phyloP scores from a whole-genome alignment of 2,329 filamentous ascomycete species.

The Xylariaceae sp. region DNA sequence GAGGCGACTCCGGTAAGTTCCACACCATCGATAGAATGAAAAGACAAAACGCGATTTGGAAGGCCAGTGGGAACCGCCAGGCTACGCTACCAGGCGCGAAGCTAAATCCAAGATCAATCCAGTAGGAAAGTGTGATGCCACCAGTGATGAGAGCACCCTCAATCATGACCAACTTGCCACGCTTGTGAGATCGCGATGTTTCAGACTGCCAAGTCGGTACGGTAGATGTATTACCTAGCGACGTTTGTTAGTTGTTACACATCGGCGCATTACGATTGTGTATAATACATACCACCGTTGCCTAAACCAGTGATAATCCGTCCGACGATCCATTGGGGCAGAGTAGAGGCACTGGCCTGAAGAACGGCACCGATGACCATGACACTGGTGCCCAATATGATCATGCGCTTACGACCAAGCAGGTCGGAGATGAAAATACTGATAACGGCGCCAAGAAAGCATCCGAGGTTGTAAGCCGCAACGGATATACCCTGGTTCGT shows the following conservation, averaged over 20 bases:
- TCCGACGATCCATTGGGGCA: conserved; percentile 57
- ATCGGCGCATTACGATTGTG: too few species aligned
- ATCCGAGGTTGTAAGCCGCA: conserved; percentile 59
- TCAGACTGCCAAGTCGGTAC: conserved; percentile 62
- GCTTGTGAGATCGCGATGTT: conserved; percentile 54
- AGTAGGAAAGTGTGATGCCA: conserved; percentile 58
- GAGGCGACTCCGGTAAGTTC: conserved; percentile 50
- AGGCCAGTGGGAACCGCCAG: conserved; percentile 61
- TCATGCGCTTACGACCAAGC: conserved; percentile 55
- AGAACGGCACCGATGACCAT: conserved; percentile 55
- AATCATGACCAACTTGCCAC: conserved; percentile 61
- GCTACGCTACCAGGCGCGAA: conserved; percentile 48
- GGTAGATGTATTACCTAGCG: conserved; percentile 37
- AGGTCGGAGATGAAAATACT: conserved; percentile 52
- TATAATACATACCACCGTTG: conserved; percentile 31
- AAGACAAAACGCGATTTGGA: conserved; percentile 57
- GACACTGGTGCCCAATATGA: conserved; percentile 55
- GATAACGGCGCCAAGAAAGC: conserved; percentile 49
- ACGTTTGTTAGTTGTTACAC: too few species aligned
- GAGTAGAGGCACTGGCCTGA: conserved; percentile 39
- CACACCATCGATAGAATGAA: conserved; percentile 55
- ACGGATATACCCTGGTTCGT: conserved; percentile 53
- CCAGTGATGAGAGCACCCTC: conserved; percentile 57
- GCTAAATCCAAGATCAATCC: conserved; percentile 58
- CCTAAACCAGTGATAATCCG: conserved; percentile 45